Conservation (phyloP, 805 yeast species). For the Wickerhamiella azyma region DNA sequence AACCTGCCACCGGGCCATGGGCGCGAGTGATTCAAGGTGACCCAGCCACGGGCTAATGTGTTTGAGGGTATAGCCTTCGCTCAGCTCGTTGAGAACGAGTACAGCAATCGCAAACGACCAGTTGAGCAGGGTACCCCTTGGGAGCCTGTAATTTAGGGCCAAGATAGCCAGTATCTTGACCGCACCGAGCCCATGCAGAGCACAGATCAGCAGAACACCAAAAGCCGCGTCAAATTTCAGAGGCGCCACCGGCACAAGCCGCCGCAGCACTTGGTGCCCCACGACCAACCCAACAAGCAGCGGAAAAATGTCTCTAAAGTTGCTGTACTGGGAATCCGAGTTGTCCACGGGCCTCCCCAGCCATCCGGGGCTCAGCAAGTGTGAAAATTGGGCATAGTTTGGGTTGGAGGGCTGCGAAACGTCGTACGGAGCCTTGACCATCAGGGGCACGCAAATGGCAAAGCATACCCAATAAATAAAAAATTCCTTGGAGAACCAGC, state of each 20-base stretch:
- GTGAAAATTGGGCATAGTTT: conserved; percentile 51
- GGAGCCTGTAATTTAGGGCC: conserved; percentile 37
- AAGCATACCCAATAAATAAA: conserved; percentile 51
- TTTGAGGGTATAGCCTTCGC: conserved; percentile 41
- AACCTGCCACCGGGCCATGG: conserved; percentile 89
- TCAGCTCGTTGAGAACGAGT: conserved; percentile 62
- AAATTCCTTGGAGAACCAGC: conserved; percentile 73
- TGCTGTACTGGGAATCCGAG: conserved; percentile 78
- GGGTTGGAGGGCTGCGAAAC: conserved; percentile 41
- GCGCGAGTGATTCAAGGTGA: conserved; percentile 45
- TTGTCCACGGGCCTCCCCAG: conserved; percentile 69
- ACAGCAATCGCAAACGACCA: conserved; percentile 78
- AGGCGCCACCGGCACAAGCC: conserved; percentile 24
- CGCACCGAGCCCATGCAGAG: conserved; percentile 68
- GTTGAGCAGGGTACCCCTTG: conserved; percentile 20
- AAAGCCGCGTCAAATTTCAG: conserved; percentile 57
- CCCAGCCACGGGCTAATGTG: conserved; percentile 30
- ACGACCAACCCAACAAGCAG: conserved; percentile 41
- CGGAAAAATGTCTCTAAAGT: conserved; percentile 70
- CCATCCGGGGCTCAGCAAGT: conserved; percentile 71
- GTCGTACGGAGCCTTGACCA: conserved; percentile 69
- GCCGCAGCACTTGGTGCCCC: conserved; percentile 42
- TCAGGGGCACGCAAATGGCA: conserved; percentile 59
- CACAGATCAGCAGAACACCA: conserved; percentile 54
- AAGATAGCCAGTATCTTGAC: conserved; percentile 50